These are phyloP conservation scores for Fonsecaea nubica DNA, from an alignment of 2,329 filamentous ascomycete genomes.

Conservation along the genomic window DNA sequence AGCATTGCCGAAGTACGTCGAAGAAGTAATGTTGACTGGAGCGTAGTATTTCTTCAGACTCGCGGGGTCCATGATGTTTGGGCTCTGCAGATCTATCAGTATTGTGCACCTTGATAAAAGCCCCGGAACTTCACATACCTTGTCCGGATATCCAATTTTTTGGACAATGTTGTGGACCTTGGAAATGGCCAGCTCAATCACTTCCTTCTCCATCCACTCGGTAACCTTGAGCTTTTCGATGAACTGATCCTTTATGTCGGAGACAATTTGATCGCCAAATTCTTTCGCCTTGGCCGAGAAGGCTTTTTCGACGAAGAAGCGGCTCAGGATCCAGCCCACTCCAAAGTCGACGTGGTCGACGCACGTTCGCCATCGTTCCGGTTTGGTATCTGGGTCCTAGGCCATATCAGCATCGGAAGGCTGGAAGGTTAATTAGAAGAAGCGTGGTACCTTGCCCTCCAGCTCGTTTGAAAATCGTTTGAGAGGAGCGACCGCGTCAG, in stretches of 20 bases:
- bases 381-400: slow-evolving; percentile 62
- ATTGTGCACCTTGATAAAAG: neutral
- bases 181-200: slow-evolving; percentile 64
- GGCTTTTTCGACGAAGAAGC: slow-evolving; percentile 72
- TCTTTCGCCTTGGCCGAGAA: slow-evolving; percentile 69
- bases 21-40: slow-evolving; percentile 57
- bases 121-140: slow-evolving; percentile 22
- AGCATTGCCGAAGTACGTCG: slow-evolving; percentile 65
- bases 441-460: slow-evolving; percentile 55
- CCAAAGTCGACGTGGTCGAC: slow-evolving; percentile 63
- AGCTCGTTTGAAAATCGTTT: slow-evolving; percentile 66
- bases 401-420: neutral
- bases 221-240: slow-evolving; percentile 64
- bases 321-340: slow-evolving; percentile 71
- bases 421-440: neutral
- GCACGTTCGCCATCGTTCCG: slow-evolving; percentile 72
- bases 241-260: slow-evolving; percentile 72
- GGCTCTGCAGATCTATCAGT: slow-evolving; percentile 49
- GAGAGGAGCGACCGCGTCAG: slow-evolving; percentile 65
- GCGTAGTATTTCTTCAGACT: slow-evolving; percentile 65
- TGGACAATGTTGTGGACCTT: slow-evolving; percentile 72
- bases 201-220: slow-evolving; percentile 69
- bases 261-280: slow-evolving; percentile 72
- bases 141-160: slow-evolving; percentile 72
- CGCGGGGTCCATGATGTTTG: slow-evolving; percentile 65